These are phyloP conservation scores for Jaltomata sinuosa DNA, from an alignment of 257 asterid genomes.

Conservation along the genomic window DNA sequence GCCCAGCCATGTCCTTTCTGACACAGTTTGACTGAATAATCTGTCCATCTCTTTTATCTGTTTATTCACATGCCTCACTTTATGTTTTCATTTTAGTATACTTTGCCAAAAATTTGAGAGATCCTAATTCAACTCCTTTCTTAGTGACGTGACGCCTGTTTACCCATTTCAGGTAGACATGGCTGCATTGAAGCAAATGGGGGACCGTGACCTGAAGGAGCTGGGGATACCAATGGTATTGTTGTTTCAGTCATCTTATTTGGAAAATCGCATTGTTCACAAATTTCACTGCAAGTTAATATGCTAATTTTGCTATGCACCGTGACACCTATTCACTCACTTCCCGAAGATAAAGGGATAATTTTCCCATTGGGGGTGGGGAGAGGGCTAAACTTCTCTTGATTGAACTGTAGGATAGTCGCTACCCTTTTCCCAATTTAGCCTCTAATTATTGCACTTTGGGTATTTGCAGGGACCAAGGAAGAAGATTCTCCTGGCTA, in stretches of 20 bases:
- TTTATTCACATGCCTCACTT: not conserved
- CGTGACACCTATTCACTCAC: not conserved
- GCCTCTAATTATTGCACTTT: not conserved
- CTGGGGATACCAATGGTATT: slow-evolving; percentile 75
- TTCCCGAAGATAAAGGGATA: not conserved
- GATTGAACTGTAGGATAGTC: not conserved
- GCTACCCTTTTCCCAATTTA: not conserved
- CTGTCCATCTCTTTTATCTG: not conserved
- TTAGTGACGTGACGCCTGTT: not conserved
- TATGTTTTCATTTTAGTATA: not conserved
- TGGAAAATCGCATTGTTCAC: not conserved
- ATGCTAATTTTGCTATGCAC: not conserved
- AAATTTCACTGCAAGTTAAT: not conserved
- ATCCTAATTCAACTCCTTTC: not conserved
- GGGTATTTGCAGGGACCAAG: slow-evolving; percentile 58
- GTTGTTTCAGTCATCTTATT: not conserved
- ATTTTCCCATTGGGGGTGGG: not conserved
- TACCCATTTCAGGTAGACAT: slow-evolving; percentile 52
- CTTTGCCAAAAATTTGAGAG: not conserved
- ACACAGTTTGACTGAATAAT: not conserved
- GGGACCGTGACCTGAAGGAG: slow-evolving; percentile 61
- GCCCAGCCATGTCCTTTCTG: not conserved
- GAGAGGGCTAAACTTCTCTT: not conserved
- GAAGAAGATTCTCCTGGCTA: slow-evolving; percentile 55
- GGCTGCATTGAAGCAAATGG: slow-evolving; percentile 66